Conservation (phyloP, 2,329 filamentous ascomycete genomes). For the Pseudogymnoascus sp. region DNA sequence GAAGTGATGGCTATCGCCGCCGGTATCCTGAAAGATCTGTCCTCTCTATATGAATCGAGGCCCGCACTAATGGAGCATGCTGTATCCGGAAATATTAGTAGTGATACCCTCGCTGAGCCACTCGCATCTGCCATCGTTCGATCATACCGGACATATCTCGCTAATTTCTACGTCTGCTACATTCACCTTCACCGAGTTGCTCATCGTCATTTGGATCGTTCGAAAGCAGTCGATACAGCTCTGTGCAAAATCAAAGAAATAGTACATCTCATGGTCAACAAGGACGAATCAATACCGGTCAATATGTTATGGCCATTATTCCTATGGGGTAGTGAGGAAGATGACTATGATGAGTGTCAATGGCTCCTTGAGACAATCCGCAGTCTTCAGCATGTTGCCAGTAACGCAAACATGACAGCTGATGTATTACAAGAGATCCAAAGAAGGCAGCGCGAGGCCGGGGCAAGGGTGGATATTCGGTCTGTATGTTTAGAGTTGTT, state of each 20-base stretch:
- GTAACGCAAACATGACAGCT: conserved; percentile 34
- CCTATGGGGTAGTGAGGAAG: conserved; percentile 47
- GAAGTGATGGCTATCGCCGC: conserved; percentile 48
- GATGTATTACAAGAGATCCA: conserved; percentile 35
- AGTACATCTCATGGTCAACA: conserved; percentile 37
- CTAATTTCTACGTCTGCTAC: conserved; percentile 48
- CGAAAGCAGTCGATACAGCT: conserved; percentile 40
- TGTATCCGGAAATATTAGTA: conserved; percentile 41
- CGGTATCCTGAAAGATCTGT: conserved; percentile 42
- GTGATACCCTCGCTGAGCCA: conserved; percentile 39
- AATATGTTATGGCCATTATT: conserved; percentile 50
- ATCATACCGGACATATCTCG: conserved; percentile 45
- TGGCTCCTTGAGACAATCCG: conserved; percentile 46
- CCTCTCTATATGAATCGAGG: conserved; percentile 40
- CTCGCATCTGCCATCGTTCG: conserved; percentile 43
- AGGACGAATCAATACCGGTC: conserved; percentile 41
- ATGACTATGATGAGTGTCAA: conserved; percentile 37
- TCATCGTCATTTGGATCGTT: conserved; percentile 44
- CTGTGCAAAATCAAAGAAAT: conserved; percentile 41
- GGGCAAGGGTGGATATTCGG: conserved; percentile 32
- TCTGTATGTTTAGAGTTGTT: conserved; percentile 36
- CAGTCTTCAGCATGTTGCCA: conserved; percentile 31
- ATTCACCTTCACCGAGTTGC: conserved; percentile 49
- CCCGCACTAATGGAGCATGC: conserved; percentile 49
- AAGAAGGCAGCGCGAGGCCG: conserved; percentile 30